phyloP scores from a whole-genome alignment of 2,329 filamentous ascomycete species.

The Mariannaea sp. region DNA sequence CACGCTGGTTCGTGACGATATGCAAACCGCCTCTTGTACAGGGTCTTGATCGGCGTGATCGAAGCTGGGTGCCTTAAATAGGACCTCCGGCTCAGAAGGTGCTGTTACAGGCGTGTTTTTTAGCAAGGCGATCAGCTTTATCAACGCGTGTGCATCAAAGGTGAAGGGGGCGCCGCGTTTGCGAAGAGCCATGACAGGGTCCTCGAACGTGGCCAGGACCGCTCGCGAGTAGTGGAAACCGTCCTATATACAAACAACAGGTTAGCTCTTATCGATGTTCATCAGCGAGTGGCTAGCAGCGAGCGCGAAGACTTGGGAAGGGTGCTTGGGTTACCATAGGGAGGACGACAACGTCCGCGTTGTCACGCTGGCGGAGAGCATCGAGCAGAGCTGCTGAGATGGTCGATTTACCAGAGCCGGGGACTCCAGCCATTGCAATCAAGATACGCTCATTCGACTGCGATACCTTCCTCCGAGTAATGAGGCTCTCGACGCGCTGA shows the following conservation, averaged over 20 bases:
- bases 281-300: too few species aligned
- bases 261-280: background rate
- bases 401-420: conserved; percentile 41
- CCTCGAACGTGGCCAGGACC: conserved; percentile 24
- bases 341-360: conserved; percentile 29
- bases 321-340: conserved; percentile 33
- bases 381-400: conserved; percentile 32
- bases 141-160: conserved; percentile 36
- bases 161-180: conserved; percentile 41
- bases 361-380: conserved; percentile 16
- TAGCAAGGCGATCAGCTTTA: conserved; percentile 31
- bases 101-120: conserved; percentile 31
- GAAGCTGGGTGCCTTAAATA: conserved; percentile 48
- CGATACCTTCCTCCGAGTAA: background rate
- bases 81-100: conserved; percentile 20
- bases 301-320: background rate
- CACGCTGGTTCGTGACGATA: conserved; percentile 48
- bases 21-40: conserved; percentile 7
- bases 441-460: conserved; percentile 16
- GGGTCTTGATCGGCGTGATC: conserved; percentile 31
- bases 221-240: conserved; percentile 40
- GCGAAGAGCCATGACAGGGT: conserved; percentile 33
- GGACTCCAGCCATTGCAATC: conserved; percentile 40
- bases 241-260: conserved; percentile 26
- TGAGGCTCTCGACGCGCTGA: background rate